A percentile compares a stretch with the other conserved stretches of the same genome.
phyloP scores from a whole-genome alignment of 352 stramenopile species.

The Globisporangium viniferum region DNA sequence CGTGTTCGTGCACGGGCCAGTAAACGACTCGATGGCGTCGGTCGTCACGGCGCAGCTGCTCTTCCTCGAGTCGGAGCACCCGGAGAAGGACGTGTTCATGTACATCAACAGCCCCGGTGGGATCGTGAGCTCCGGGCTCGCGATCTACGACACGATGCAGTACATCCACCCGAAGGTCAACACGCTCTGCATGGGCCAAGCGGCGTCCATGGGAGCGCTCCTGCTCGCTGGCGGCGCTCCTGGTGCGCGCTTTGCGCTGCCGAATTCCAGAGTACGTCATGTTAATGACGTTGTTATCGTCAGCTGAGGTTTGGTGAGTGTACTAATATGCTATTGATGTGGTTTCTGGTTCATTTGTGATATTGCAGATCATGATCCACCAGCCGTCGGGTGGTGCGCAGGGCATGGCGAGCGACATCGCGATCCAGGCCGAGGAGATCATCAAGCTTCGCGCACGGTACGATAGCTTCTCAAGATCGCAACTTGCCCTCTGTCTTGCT shows the following conservation, averaged over 20 bases:
- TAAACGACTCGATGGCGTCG: slow-evolving; percentile 87
- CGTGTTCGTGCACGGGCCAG: slow-evolving; percentile 94
- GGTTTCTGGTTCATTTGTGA: not conserved
- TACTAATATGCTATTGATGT: not conserved
- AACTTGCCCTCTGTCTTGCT: not conserved
- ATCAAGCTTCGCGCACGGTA: slow-evolving; percentile 88
- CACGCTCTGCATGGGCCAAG: slow-evolving; percentile 97
- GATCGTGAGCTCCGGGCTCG: slow-evolving; percentile 95
- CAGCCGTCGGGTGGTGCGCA: slow-evolving; percentile 95
- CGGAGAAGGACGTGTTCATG: slow-evolving; percentile 97
- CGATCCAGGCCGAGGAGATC: slow-evolving; percentile 98
- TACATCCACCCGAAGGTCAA: slow-evolving; percentile 97
- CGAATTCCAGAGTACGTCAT: slow-evolving; percentile 86
- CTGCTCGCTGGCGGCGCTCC: slow-evolving; percentile 91
- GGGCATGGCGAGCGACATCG: slow-evolving; percentile 97
- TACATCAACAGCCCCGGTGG: slow-evolving; percentile 99
- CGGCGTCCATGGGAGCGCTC: slow-evolving; percentile 95
- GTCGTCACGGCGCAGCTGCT: slow-evolving; percentile 87
- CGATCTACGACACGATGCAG: slow-evolving; percentile 99
- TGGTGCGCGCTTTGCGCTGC: slow-evolving; percentile 90
- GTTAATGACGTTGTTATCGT: not conserved
- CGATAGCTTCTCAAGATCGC: slow-evolving; percentile 25
- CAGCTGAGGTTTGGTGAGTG: not conserved
- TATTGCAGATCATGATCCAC: slow-evolving; percentile 95
- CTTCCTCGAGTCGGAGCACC: slow-evolving; percentile 96